Evolutionary conservation across 371 early-diverging fungal genomes (phyloP).

Genomic region (Mucor mucedo): DNA sequence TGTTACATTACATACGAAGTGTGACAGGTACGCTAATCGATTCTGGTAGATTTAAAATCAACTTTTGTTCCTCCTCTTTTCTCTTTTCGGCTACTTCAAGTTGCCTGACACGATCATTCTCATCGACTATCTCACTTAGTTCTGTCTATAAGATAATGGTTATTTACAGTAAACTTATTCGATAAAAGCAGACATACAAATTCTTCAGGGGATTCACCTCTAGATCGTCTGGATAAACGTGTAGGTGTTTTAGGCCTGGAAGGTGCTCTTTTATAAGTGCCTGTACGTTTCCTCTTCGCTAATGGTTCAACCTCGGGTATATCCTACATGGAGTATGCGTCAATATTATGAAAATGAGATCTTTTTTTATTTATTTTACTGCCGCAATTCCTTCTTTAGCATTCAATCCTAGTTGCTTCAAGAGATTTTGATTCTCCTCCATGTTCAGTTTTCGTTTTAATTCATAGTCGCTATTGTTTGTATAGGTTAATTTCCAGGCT

Average conservation of each 20-base stretch:
- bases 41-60: constrained; percentile 6
- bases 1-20: constrained; percentile 26
- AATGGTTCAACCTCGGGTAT: constrained; percentile 23
- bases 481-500: too few species aligned
- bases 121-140: constrained; percentile 39
- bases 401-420: constrained; percentile 42
- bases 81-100: constrained; percentile 15
- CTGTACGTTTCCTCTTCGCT: constrained; percentile 10
- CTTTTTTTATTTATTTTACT: constrained; percentile 2
- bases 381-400: constrained; percentile 4
- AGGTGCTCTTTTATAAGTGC: constrained; percentile 6
- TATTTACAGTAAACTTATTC: too few species aligned
- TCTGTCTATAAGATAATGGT: constrained; percentile 24
- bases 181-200: constrained; percentile 28
- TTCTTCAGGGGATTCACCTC: constrained; percentile 48
- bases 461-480: constrained; percentile 42
- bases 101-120: constrained; percentile 40
- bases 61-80: background rate
- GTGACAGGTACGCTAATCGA: constrained; percentile 39
- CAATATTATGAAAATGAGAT: background rate
- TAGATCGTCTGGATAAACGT: constrained; percentile 40
- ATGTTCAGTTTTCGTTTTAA: constrained; percentile 44
- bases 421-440: constrained; percentile 43
- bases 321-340: background rate
- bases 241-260: constrained; percentile 11